Conservation (phyloP, 2,329 filamentous ascomycete genomes). For the Penicillium fuscoglaucum region DNA sequence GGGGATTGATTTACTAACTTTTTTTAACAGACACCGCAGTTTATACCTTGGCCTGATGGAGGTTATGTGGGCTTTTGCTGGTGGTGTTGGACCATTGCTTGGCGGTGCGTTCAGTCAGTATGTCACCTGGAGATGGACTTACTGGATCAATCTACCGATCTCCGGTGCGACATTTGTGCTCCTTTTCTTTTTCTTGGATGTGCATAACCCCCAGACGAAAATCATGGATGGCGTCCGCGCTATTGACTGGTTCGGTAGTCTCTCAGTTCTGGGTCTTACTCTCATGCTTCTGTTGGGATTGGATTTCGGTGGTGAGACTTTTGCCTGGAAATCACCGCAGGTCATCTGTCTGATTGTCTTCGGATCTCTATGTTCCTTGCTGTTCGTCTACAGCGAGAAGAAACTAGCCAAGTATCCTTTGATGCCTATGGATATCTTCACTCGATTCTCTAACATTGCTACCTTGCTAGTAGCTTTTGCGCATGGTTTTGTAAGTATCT, state of each 20-base stretch:
- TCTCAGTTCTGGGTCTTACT: constrained; percentile 53
- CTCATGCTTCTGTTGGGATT: constrained; percentile 56
- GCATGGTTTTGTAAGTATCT: constrained; percentile 46
- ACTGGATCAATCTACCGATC: constrained; percentile 58
- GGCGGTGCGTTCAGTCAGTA: constrained; percentile 52
- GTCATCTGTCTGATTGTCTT: constrained; percentile 58
- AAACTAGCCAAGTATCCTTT: constrained; percentile 65
- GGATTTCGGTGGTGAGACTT: constrained; percentile 55
- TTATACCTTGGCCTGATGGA: constrained; percentile 55
- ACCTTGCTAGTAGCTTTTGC: constrained; percentile 53
- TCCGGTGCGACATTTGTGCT: constrained; percentile 51
- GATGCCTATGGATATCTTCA: constrained; percentile 67
- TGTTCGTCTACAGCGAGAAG: constrained; percentile 64
- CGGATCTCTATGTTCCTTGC: constrained; percentile 48
- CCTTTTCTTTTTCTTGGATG: constrained; percentile 54
- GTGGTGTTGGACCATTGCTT: constrained; percentile 54
- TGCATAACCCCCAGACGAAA: constrained; percentile 56
- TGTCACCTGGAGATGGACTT: constrained; percentile 54
- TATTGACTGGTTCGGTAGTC: constrained; percentile 56
- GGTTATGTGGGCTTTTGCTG: constrained; percentile 57
- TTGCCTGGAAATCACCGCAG: constrained; percentile 56
- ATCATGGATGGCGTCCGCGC: constrained; percentile 52
- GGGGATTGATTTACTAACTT: not conserved
- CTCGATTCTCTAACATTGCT: constrained; percentile 56
- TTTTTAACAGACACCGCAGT: constrained; percentile 41